A percentile compares a stretch with the other conserved stretches of the same genome.
Evolutionary conservation across 352 stramenopile genomes (phyloP).

Genomic region (Lagenidium giganteum): DNA sequence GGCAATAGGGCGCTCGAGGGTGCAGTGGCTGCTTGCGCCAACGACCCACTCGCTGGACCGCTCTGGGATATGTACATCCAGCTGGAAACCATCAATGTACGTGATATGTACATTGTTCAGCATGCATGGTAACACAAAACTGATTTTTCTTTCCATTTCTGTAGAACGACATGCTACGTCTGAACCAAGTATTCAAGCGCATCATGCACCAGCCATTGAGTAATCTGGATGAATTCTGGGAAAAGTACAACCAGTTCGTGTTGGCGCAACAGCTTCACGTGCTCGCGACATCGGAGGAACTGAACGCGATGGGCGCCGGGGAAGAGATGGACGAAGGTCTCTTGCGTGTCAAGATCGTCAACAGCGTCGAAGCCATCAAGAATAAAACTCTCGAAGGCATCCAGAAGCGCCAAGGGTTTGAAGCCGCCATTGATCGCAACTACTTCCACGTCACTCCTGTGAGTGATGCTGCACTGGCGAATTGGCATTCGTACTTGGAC

Average conservation of each 20-base stretch:
- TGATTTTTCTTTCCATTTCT: background rate
- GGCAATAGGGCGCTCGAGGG: conserved; percentile 37
- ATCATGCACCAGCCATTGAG: conserved; percentile 65
- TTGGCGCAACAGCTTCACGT: conserved; percentile 60
- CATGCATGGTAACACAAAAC: background rate
- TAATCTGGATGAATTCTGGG: conserved; percentile 81
- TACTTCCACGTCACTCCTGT: conserved; percentile 83
- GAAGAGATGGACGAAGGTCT: conserved; percentile 78
- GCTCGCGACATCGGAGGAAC: conserved; percentile 56
- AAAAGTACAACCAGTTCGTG: conserved; percentile 85
- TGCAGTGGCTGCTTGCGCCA: conserved; percentile 49
- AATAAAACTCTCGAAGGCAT: conserved; percentile 64
- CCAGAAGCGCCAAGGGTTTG: conserved; percentile 57
- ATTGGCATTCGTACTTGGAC: conserved; percentile 79
- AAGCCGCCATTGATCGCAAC: conserved; percentile 71
- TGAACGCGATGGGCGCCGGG: conserved; percentile 38
- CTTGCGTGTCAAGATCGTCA: conserved; percentile 78
- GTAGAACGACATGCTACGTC: conserved; percentile 78
- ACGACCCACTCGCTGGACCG: conserved; percentile 58
- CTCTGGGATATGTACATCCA: conserved; percentile 80
- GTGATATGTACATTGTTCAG: conserved; percentile 2
- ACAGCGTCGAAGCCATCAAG: conserved; percentile 63
- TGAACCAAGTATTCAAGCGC: conserved; percentile 80
- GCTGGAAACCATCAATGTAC: conserved; percentile 70
- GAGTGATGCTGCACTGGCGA: conserved; percentile 53